A percentile compares a stretch with the other conserved stretches of the same genome.
Evolutionary conservation across 2,329 filamentous ascomycete species (phyloP).

Genomic region (Pochonia chlamydosporia): DNA sequence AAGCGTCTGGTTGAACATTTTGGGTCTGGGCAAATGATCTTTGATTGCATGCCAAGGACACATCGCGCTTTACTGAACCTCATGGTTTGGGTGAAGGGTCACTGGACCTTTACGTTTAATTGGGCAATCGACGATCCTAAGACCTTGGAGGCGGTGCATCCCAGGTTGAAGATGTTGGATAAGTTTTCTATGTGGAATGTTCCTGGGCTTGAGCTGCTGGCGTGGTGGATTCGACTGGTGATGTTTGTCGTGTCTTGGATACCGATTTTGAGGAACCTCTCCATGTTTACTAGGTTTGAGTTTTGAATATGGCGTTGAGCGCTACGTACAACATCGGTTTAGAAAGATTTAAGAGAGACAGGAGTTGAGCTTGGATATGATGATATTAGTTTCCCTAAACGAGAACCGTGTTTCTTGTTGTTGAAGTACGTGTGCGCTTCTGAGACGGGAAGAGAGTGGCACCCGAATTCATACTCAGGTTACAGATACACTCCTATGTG

Average conservation of each 20-base stretch:
- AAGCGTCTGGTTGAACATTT: slow-evolving; percentile 19
- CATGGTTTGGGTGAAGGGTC: neutral
- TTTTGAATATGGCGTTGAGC: no score
- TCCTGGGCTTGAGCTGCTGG: neutral
- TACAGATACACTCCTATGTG: no score
- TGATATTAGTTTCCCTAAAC: no score
- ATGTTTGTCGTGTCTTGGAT: neutral
- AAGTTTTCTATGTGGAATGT: neutral
- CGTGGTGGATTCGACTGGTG: neutral
- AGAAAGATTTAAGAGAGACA: no score
- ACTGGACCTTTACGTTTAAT: neutral
- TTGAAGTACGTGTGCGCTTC: no score
- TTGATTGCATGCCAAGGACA: slow-evolving; percentile 11
- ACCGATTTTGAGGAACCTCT: neutral
- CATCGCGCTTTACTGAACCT: neutral
- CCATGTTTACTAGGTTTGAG: neutral
- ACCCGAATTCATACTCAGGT: no score
- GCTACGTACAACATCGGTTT: no score
- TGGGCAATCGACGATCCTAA: neutral
- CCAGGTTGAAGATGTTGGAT: neutral
- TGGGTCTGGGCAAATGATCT: slow-evolving; percentile 19
- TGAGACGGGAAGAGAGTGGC: no score
- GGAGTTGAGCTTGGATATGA: no score
- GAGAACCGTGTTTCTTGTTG: no score
- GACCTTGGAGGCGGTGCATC: neutral